A percentile compares a stretch with the other conserved stretches of the same genome.
These are phyloP conservation scores for Pythium sukuiense DNA, from an alignment of 352 stramenopile species.

Conservation along the genomic window DNA sequence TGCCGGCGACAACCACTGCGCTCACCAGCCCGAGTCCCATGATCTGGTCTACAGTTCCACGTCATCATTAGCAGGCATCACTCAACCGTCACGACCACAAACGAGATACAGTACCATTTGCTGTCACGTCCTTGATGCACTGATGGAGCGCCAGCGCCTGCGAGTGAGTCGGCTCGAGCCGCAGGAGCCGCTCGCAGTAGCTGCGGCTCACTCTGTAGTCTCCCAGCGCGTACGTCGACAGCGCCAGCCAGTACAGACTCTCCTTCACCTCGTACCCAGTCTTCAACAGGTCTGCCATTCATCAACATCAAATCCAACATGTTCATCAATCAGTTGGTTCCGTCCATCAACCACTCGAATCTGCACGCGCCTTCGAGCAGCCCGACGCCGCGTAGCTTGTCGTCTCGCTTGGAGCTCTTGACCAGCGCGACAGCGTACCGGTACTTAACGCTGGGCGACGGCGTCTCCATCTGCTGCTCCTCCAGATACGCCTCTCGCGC, in stretches of 20 bases:
- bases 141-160: conserved; percentile 75
- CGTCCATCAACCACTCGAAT: neutral
- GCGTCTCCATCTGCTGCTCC: conserved; percentile 74
- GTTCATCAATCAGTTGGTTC: conserved; percentile 3
- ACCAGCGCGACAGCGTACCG: conserved; percentile 69
- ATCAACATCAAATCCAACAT: neutral
- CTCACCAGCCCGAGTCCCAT: conserved; percentile 68
- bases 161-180: conserved; percentile 67
- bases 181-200: conserved; percentile 75
- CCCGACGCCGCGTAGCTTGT: conserved; percentile 71
- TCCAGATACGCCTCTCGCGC: conserved; percentile 75
- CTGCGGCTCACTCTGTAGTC: conserved; percentile 68
- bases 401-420: conserved; percentile 79
- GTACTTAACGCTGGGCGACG: conserved; percentile 68
- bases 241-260: conserved; percentile 79
- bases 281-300: conserved; percentile 52
- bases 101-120: conserved; percentile 30
- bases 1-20: conserved; percentile 66
- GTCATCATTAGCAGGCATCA: neutral
- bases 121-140: conserved; percentile 69
- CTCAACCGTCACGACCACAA: neutral
- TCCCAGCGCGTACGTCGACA: conserved; percentile 66
- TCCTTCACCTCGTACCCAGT: conserved; percentile 52
- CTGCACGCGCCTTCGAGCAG: conserved; percentile 59
- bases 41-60: conserved; percentile 45